These are phyloP conservation scores for Pythium grandisporangium DNA, from an alignment of 352 stramenopile species.

Conservation along the genomic window DNA sequence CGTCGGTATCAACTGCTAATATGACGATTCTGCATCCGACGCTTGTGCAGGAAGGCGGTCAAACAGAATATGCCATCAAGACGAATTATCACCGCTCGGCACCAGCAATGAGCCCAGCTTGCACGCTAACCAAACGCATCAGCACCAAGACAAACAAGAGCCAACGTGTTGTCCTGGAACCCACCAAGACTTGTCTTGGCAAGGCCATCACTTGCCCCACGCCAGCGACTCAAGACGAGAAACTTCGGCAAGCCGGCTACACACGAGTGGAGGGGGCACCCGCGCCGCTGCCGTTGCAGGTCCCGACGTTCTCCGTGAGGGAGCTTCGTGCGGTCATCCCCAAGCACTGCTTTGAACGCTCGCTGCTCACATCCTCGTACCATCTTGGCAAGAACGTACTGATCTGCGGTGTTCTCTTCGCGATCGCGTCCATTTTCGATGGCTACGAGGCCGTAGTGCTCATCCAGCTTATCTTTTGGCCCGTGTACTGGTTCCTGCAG, in stretches of 20 bases:
- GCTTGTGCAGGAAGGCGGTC: no score
- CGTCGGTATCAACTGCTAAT: no score
- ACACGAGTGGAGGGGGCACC: constrained; percentile 51
- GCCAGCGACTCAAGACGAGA: no score
- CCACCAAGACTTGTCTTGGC: no score
- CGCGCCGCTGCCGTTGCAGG: constrained; percentile 57
- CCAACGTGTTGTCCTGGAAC: no score
- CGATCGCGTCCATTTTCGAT: constrained; percentile 33
- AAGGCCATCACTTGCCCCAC: no score
- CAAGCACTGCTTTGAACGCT: constrained; percentile 93
- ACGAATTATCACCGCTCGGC: no score
- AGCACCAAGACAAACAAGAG: no score
- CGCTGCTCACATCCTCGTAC: constrained; percentile 82
- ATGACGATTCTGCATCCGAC: no score
- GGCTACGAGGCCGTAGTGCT: constrained; percentile 32
- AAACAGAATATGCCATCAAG: no score
- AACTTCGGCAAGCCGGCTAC: constrained; percentile 27
- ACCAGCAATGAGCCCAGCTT: no score
- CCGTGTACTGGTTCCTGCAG: constrained; percentile 57
- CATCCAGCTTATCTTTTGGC: constrained; percentile 68
- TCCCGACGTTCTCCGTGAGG: constrained; percentile 73
- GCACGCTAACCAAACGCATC: no score
- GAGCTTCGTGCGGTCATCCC: constrained; percentile 85
- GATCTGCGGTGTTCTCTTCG: constrained; percentile 84
- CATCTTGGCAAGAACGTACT: constrained; percentile 88